A percentile compares a stretch with the other conserved stretches of the same genome.
Conservation (phyloP, 768 basidiomycete genomes). For the Cytidiella melzeri region DNA sequence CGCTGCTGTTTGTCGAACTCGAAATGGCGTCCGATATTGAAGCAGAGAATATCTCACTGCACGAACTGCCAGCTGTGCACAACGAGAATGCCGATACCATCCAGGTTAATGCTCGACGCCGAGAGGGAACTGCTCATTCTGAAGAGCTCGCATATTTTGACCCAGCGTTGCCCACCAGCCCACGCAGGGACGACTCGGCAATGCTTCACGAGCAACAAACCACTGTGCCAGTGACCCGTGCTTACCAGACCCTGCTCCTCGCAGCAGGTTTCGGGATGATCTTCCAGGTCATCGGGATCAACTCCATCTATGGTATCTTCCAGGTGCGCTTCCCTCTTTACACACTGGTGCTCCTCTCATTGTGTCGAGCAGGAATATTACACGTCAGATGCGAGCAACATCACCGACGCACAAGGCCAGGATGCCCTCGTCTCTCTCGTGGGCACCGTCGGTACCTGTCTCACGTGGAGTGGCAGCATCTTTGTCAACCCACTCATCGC, state of each 20-base stretch:
- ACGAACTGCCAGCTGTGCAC: no score
- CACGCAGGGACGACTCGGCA: no score
- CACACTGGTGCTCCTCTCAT: not conserved
- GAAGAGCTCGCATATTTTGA: no score
- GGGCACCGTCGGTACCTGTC: constrained; percentile 37
- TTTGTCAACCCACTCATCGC: constrained; percentile 37
- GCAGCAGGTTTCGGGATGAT: constrained; percentile 38
- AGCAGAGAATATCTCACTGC: no score
- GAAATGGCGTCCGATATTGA: no score
- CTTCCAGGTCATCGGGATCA: constrained; percentile 40
- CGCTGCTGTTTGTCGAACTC: no score
- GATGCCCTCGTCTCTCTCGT: constrained; percentile 37
- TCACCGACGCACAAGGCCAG: constrained; percentile 29
- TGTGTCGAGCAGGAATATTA: constrained; percentile 33
- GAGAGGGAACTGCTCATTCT: no score
- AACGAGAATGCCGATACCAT: no score
- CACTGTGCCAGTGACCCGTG: no score
- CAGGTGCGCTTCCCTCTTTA: constrained; percentile 26
- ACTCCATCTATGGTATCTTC: constrained; percentile 37
- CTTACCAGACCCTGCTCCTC: constrained; percentile 32
- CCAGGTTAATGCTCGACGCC: no score
- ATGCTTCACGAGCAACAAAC: no score
- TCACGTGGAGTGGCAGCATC: constrained; percentile 42
- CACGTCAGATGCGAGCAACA: constrained; percentile 31
- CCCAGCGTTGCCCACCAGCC: no score